Evolutionary conservation across 495 filamentous ascomycete genomes (phyloP).

Genomic region (Penicillium goetzii): DNA sequence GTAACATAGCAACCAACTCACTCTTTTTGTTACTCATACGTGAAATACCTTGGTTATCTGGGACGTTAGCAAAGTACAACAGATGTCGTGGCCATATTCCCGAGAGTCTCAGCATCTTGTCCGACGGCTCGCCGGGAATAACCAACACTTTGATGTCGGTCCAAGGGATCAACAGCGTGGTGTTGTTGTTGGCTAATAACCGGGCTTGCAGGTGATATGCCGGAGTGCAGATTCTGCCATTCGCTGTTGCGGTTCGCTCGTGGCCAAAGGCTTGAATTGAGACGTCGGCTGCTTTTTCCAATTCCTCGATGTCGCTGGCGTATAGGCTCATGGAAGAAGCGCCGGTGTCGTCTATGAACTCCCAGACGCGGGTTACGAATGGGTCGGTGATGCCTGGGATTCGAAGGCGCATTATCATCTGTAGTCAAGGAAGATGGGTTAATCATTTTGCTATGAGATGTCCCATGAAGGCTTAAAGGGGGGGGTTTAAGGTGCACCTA

Average conservation of each 20-base stretch:
- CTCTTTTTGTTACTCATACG: neutral
- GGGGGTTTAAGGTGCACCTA: neutral
- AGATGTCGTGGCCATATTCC: neutral
- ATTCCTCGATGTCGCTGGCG: neutral
- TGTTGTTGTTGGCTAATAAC: neutral
- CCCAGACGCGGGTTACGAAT: neutral
- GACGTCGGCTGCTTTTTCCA: neutral
- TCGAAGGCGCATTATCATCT: neutral
- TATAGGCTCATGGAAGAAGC: neutral
- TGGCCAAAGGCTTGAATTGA: neutral
- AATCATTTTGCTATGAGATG: neutral
- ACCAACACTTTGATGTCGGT: neutral
- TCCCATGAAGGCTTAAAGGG: neutral
- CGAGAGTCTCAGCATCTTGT: neutral
- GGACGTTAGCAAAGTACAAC: neutral
- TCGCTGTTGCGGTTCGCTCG: neutral
- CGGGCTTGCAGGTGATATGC: constrained; percentile 2
- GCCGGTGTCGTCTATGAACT: neutral
- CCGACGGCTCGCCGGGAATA: neutral
- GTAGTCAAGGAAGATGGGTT: neutral
- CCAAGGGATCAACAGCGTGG: neutral
- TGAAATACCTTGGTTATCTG: neutral
- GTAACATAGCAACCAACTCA: neutral
- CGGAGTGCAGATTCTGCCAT: neutral
- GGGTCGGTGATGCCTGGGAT: neutral